phyloP scores from a whole-genome alignment of 2,329 filamentous ascomycete genomes.

The Cercospora berteroae region DNA sequence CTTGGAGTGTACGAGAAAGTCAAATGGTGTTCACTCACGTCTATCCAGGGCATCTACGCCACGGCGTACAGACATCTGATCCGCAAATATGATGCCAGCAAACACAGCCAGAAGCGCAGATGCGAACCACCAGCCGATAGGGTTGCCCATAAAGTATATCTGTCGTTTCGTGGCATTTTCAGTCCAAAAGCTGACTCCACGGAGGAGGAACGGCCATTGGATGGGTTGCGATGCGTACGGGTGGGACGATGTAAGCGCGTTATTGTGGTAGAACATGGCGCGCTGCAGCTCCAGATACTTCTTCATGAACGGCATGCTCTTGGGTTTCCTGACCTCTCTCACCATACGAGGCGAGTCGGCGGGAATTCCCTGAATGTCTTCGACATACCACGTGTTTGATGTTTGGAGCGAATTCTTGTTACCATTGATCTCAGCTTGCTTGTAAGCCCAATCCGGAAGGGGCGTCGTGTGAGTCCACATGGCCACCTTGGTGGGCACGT shows the following conservation, averaged over 20 bases:
- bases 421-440: constrained; percentile 98
- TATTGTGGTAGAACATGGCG: constrained; percentile 99
- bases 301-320: constrained; percentile 78
- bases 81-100: constrained; percentile 83
- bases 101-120: constrained; percentile 92
- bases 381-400: constrained; percentile 92
- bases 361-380: constrained; percentile 80
- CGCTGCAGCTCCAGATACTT: constrained; percentile 97
- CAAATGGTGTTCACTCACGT: constrained; percentile 61
- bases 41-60: constrained; percentile 90
- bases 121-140: constrained; percentile 93
- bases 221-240: constrained; percentile 93
- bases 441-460: constrained; percentile 95
- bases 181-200: constrained; percentile 99
- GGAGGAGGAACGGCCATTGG: constrained; percentile 95
- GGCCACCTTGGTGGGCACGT: constrained; percentile 90
- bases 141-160: constrained; percentile 98
- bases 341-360: constrained; percentile 69
- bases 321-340: constrained; percentile 75
- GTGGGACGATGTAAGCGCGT: constrained; percentile 92
- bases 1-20: background rate
- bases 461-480: constrained; percentile 98
- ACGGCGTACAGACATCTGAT: constrained; percentile 88
- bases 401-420: constrained; percentile 91
- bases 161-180: constrained; percentile 91